Base-by-base conservation (phyloP, 768 basidiomycete genomes). In the Termitomyces sp. region DNA sequence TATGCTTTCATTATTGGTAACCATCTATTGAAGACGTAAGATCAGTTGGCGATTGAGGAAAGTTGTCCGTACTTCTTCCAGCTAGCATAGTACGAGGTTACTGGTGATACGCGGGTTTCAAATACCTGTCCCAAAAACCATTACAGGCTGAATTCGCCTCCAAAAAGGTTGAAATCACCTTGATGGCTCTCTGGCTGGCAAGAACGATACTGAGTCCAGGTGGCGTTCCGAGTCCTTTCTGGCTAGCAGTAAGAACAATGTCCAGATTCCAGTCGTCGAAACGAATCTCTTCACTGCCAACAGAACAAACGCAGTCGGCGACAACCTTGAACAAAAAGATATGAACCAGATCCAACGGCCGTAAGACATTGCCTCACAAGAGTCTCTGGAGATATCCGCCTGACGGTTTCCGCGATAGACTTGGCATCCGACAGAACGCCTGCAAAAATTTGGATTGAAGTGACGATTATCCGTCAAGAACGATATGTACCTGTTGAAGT, bases 261-360 rank as follows among this genome's bases (percentile, higher is more conserved):
- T 99, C 97, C 57, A 98, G 80, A 28, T 83, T 87, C 97, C 97
- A 98, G 2, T 84, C 88, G 67, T 98, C 97, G 80, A 97, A 91
- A 49, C 81, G 85, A 68, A 99, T 95, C 72, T 98, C 94, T 73
- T 98, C 97, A 67, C 90, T 92, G 6, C 92, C 97, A 16, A 98
- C 94, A 2, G 94, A 90, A 76, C 97, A 99, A 32, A 99, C 97
- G n/a, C 86, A 93, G 70, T 99, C 97, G 61, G 94, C 79, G 8
- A 91, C 79, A 46, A 94, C 79, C 89, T 91, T 60, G 24, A 46
- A 18, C 61, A 45, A 20, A 60, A 35, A 18, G n/a, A 32, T 35
- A 42, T 65, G 44, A 65, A 58, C 24, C 7, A 58, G 33, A 18
- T 32, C 49, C 45, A 49, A 16, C 16, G 42, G 24, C 42, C 40